phyloP scores from a whole-genome alignment of 2,329 filamentous ascomycete genomes.

The Daldinia eschscholtzii region DNA sequence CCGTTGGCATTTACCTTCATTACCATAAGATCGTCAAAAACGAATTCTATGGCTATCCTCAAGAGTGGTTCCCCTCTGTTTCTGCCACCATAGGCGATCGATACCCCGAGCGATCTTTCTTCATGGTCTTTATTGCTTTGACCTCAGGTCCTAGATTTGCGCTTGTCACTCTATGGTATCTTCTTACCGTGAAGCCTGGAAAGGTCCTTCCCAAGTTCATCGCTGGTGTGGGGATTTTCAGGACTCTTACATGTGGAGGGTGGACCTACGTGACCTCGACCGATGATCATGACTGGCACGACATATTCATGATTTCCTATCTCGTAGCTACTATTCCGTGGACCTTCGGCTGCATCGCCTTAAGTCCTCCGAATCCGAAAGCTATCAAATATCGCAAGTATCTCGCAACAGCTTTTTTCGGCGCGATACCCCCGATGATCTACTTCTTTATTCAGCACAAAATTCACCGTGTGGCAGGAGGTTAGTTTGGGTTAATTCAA shows the following conservation, averaged over 20 bases:
- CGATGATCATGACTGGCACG: constrained; percentile 98
- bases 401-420: constrained; percentile 87
- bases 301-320: constrained; percentile 99
- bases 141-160: constrained; percentile 93
- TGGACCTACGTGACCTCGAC: constrained; percentile 99
- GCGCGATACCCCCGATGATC: constrained; percentile 86
- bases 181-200: constrained; percentile 83
- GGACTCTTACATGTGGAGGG: constrained; percentile 93
- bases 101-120: constrained; percentile 95
- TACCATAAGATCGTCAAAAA: constrained; percentile 98
- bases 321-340: constrained; percentile 93
- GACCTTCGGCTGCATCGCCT: constrained; percentile 89
- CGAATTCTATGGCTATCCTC: constrained; percentile 92
- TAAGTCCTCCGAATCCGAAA: constrained; percentile 85
- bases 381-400: constrained; percentile 92
- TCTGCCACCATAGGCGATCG: constrained; percentile 97
- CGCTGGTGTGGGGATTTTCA: constrained; percentile 82
- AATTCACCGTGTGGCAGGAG: constrained; percentile 91
- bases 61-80: constrained; percentile 97
- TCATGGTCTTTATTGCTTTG: constrained; percentile 96
- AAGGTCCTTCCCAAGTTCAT: constrained; percentile 84
- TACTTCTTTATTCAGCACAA: constrained; percentile 99
- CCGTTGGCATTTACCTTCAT: constrained; percentile 85
- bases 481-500: constrained; percentile 65
- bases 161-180: constrained; percentile 91